A percentile compares a stretch with the other conserved stretches of the same genome.
Evolutionary conservation across 1,284 basidiomycete species (phyloP).

Genomic region (Ceraceosorus bombacis): DNA sequence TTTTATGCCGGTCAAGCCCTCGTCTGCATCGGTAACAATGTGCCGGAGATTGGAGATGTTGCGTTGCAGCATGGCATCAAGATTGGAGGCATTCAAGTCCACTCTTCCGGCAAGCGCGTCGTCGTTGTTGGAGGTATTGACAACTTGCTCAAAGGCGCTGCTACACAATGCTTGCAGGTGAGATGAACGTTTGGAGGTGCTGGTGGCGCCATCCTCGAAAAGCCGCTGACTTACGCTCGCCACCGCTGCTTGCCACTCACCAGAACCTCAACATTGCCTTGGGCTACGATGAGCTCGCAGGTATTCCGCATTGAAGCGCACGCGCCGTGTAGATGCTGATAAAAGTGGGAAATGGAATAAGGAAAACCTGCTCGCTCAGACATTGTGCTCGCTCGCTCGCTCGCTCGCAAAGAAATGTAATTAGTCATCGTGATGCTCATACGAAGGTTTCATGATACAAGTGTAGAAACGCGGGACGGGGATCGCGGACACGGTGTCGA

Average conservation of each 20-base stretch:
- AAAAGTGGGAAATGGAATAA: no score
- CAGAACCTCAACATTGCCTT: slow-evolving; percentile 92
- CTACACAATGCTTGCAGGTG: slow-evolving; percentile 91
- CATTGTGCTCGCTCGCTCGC: no score
- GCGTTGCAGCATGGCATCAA: slow-evolving; percentile 77
- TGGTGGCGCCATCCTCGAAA: no score
- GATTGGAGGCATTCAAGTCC: slow-evolving; percentile 88
- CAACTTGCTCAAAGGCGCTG: slow-evolving; percentile 93
- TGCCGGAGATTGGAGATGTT: slow-evolving; percentile 70
- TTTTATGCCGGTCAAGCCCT: slow-evolving; percentile 63
- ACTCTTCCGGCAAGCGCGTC: slow-evolving; percentile 75
- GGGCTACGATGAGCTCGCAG: slow-evolving; percentile 82
- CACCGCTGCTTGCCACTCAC: slow-evolving; percentile 1
- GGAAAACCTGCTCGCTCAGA: no score
- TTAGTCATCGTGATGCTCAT: no score
- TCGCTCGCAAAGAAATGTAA: no score
- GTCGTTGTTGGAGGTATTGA: slow-evolving; percentile 74
- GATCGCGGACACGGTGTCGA: no score
- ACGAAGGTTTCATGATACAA: no score
- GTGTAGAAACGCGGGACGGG: no score
- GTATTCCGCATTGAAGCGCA: slow-evolving; percentile 55
- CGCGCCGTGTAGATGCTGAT: no score
- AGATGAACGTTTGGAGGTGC: slow-evolving; percentile 27
- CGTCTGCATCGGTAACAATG: slow-evolving; percentile 60
- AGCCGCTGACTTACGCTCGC: background rate